These are phyloP conservation scores for Xerocomellus amylosporus DNA, from an alignment of 768 basidiomycete genomes.

Conservation along the genomic window DNA sequence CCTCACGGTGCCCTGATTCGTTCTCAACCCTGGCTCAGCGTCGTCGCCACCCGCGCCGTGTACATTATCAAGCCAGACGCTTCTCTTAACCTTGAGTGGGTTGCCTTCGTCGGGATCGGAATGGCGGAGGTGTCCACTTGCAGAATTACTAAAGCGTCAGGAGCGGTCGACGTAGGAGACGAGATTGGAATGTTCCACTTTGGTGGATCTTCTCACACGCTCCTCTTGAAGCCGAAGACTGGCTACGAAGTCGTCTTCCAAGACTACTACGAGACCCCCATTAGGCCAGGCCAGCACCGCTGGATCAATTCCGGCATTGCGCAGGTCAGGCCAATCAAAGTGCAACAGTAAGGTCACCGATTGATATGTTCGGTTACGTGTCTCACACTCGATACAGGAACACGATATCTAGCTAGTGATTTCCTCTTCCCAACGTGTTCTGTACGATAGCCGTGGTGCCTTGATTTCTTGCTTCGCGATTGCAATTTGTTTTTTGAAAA, in stretches of 20 bases:
- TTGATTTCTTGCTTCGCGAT: too few species aligned
- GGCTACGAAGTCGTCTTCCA: slow-evolving; percentile 12
- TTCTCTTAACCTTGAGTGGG: slow-evolving; percentile 41
- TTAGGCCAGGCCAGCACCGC: neutral
- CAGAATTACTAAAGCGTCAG: neutral
- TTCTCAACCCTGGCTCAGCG: slow-evolving; percentile 42
- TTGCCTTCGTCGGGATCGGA: slow-evolving; percentile 55
- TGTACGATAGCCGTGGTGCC: too few species aligned
- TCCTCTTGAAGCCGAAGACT: slow-evolving; percentile 32
- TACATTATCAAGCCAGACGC: slow-evolving; percentile 53
- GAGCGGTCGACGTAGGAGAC: neutral
- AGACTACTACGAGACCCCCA: slow-evolving; percentile 1
- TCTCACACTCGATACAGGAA: too few species aligned
- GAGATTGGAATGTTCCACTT: slow-evolving; percentile 57
- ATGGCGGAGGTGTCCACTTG: slow-evolving; percentile 56
- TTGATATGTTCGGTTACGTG: too few species aligned
- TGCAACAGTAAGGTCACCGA: too few species aligned
- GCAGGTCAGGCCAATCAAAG: too few species aligned
- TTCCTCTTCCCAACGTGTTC: too few species aligned
- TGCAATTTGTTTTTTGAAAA: too few species aligned
- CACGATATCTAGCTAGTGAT: too few species aligned
- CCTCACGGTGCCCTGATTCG: slow-evolving; percentile 19
- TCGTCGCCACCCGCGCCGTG: slow-evolving; percentile 47
- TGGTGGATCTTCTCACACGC: slow-evolving; percentile 51
- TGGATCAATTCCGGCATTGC: slow-evolving; percentile 3